Base-by-base conservation (phyloP, 352 stramenopile genomes). In the Globisporangium irregulare region DNA sequence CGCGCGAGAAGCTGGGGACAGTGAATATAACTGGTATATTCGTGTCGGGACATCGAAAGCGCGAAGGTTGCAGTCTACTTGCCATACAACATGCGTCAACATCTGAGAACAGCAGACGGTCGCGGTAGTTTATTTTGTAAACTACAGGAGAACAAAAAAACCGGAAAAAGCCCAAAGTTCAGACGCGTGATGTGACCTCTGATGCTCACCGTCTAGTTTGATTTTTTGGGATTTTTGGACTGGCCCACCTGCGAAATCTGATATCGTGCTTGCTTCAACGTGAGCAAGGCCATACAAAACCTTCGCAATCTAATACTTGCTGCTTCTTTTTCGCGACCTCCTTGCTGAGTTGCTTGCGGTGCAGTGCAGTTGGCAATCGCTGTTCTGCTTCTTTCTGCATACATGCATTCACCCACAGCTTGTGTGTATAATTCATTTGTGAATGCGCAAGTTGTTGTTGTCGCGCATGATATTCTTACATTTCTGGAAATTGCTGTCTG, bases 131-230 rank as follows among this genome's bases (percentile, higher is more conserved):
- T 61, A 46, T 20, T 0, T 0, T 29, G 29, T 61, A 61, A 29
- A 2, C 2, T 61, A 61, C 55, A 20, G 1, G 20, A 61, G 55
- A 61, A 61, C 55, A 22, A 4, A 8, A 61, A 20, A 46, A 15
- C 29, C 2, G 25, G 25, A 27, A 38, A 48, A 29, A 29, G 27
- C 27, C 12, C 53, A 59, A 59, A 59, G 51, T 61, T 46, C 55
- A 61, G 55, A 27, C 24, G 54, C 8, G 12, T 59, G 54, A 59
- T 46, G 55, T 61, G 55, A 61, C 55, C 55, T 61, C 55, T 61
- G 55, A 46, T 60, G 55, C 29, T 60, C 54, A 38, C 8, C 29
- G 29, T 48, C 29, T 61, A 29, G 29, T 61, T 61, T 46, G 53
- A 53, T 27, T 54, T 54, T 15, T 54, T 14, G 46, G 20, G 20